These are phyloP conservation scores for Hirschfeldia incana DNA, from an alignment of 345 rosid genomes.

Conservation along the genomic window DNA sequence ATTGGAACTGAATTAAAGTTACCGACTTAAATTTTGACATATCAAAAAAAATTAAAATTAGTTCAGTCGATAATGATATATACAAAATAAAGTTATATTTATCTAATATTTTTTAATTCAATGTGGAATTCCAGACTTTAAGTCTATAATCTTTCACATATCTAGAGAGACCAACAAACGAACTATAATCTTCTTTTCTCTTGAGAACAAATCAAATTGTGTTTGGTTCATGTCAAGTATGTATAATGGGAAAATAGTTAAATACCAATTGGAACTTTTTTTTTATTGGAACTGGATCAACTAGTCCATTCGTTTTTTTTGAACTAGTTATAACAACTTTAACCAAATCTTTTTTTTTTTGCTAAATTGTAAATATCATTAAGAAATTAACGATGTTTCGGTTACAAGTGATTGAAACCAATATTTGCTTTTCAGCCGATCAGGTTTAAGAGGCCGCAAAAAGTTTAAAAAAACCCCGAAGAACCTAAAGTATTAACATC, in stretches of 20 bases:
- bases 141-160: neutral
- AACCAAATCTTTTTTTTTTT: too few relatives aligned
- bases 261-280: neutral
- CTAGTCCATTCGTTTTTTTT: neutral
- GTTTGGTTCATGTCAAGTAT: conserved; percentile 11
- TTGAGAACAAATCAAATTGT: conserved; percentile 23
- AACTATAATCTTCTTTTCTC: neutral
- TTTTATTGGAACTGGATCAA: neutral
- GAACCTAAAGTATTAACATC: too few relatives aligned
- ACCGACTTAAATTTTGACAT: conserved; percentile 18
- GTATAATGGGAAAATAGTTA: neutral
- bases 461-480: too few relatives aligned
- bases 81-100: neutral
- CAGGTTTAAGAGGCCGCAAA: too few relatives aligned
- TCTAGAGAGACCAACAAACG: neutral
- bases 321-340: too few relatives aligned
- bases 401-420: too few relatives aligned
- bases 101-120: too few relatives aligned
- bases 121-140: too few relatives aligned
- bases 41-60: too few relatives aligned
- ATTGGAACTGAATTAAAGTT: neutral
- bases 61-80: neutral
- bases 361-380: too few relatives aligned
- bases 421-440: too few relatives aligned
- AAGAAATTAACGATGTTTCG: too few relatives aligned